Base-by-base conservation (phyloP, 139 green algal genomes). In the Chlorella sorokiniana region DNA sequence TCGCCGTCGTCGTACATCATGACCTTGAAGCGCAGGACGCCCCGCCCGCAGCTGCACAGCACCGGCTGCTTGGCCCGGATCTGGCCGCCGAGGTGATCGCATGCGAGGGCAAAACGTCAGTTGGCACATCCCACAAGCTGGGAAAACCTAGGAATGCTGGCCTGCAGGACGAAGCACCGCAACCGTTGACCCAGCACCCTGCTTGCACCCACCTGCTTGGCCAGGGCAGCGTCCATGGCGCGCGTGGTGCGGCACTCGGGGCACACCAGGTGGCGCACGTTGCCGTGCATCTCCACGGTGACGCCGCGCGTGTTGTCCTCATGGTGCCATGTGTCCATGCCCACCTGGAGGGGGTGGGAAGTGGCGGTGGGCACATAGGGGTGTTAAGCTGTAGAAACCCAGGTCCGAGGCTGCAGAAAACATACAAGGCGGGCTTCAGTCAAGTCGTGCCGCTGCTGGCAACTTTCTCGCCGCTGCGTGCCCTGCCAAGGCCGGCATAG, bases 1-100 rank as follows among this genome's bases (percentile, higher is more conserved):
- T 97, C 86, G n/a, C 91, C 91, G 62, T 98, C 95, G 52, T 96
- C 94, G 78, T 98, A 98, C 84, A 98, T 85, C 92, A 98, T 97
- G 70, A 98, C 88, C 54, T 92, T 89, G 38, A 80, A 88, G 44
- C 89, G 84, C 38, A 91, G 56, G 1, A 31, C 29, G 7, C 27
- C 40, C 1, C 62, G n/a, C 25, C 41, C 25, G 79, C 79, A 78
- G 27, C 33, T 42, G 59, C 75, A 81, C 2, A 59, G 75, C 59
- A 81, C 41, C 20, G 54, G n/a, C 71, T 56, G 31, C 52, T 68
- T 68, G 54, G 37, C 52, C 3, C 52, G 73, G 27, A 79, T 79
- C 71, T 78, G 71, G 27, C 14, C 14, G 48, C 48, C 14, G 48
- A 56, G 48, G 48, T 56, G 48, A 56, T 56, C 14, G 48, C 14